Evolutionary conservation across 345 rosid genomes (phyloP).

Genomic region (Passiflora organensis): DNA sequence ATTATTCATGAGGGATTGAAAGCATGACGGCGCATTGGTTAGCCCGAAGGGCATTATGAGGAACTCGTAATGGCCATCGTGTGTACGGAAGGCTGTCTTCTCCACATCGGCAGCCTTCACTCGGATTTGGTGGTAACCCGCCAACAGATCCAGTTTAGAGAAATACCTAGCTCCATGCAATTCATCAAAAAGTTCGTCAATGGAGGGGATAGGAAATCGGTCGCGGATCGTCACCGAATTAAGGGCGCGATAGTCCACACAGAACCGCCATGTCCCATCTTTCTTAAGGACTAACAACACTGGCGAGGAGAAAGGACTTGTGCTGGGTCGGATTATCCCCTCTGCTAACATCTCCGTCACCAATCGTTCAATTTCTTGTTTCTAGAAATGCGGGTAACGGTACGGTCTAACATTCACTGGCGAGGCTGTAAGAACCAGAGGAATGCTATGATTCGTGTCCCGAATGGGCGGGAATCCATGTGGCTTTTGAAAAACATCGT

Average conservation of each 20-base stretch:
- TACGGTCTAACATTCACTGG: no score
- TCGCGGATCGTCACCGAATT: background rate
- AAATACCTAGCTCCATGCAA: background rate
- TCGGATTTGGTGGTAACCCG: background rate
- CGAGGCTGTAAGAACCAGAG: no score
- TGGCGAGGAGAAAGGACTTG: background rate
- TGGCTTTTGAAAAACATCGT: no score
- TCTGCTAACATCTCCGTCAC: no score
- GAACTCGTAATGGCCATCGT: background rate
- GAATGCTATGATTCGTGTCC: no score
- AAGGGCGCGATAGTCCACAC: background rate
- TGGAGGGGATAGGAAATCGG: background rate
- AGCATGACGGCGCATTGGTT: background rate
- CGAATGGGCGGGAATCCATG: no score
- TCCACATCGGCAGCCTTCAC: fast-evolving
- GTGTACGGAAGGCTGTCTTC: background rate
- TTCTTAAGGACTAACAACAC: background rate
- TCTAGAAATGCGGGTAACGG: no score
- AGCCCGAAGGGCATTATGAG: background rate
- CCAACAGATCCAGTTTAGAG: background rate
- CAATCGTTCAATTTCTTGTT: no score
- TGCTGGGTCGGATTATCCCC: background rate
- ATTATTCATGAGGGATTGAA: background rate
- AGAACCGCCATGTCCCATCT: background rate
- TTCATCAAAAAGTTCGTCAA: background rate